A percentile compares a stretch with the other conserved stretches of the same genome.
Evolutionary conservation across 139 green algal genomes (phyloP).

Genomic region (Astrephomene gubernaculifera): DNA sequence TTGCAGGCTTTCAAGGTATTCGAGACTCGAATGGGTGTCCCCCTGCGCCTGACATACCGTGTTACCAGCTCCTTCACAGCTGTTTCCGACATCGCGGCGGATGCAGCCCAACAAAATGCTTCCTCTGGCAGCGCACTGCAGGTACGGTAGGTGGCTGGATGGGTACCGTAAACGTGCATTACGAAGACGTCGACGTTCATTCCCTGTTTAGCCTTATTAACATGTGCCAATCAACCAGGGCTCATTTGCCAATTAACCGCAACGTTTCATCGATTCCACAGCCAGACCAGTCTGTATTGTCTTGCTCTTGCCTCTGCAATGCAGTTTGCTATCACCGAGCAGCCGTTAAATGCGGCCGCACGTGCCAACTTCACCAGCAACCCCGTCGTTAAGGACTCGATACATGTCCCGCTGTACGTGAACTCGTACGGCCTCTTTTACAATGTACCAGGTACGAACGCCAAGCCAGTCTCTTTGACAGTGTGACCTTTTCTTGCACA

Average conservation of each 20-base stretch:
- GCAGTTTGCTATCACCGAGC: conserved; percentile 24
- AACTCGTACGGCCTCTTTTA: conserved; percentile 19
- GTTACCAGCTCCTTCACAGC: not conserved
- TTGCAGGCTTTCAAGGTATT: not conserved
- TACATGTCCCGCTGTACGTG: conserved; percentile 15
- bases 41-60: not conserved
- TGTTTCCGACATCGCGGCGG: not conserved
- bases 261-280: too few relatives aligned
- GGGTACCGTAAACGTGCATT: too few relatives aligned
- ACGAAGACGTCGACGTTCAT: too few relatives aligned
- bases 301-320: too few relatives aligned
- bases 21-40: not conserved
- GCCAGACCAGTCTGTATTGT: too few relatives aligned
- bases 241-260: too few relatives aligned
- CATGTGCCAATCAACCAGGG: too few relatives aligned
- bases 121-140: not conserved
- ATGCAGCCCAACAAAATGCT: not conserved
- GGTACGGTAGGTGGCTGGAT: too few relatives aligned
- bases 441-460: conserved; percentile 19
- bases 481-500: not conserved
- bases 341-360: not conserved
- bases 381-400: not conserved
- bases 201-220: too few relatives aligned
- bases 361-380: conserved; percentile 19
- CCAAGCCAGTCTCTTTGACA: not conserved